Base-by-base conservation (phyloP, 2,329 filamentous ascomycete genomes). In the Volutella citrinella region DNA sequence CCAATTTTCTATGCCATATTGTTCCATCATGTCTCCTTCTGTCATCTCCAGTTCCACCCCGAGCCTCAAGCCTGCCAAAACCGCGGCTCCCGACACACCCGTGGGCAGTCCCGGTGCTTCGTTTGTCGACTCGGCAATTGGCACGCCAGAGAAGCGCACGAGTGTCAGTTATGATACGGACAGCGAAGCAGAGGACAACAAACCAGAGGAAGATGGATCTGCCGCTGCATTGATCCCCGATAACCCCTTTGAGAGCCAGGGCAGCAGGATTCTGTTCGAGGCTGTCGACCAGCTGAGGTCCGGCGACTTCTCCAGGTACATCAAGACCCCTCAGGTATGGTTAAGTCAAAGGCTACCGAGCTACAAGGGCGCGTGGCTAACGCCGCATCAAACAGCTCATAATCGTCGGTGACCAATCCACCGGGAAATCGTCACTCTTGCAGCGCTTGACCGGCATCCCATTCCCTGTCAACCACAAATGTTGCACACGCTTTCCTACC, bases 401-500 rank as follows among this genome's bases (percentile, higher is more conserved):
- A 3, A 60, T 65, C 18, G 58, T 64, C 0, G 61, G 62, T 3
- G 51, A 55, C 1, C 61, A 65, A 36, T 65, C 59, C 1, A 49
- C 57, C 4, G 61, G 61, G 4, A 65, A 65, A 16, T 65, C 62
- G 0, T 63, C 62, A 6, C 45, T 65, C 3, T 43, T 65, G 4
- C 56, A 57, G 28, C 61, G 54, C 14, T 37, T 65, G 31, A 63
- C 58, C 2, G 60, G 57, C 4, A 62, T 65, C 12, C 62, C 61
- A 0, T 65, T 65, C 20, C 57, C 56, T 1, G 52, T 59, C 1
- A 54, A 53, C 10, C 45, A 36, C 6, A 46, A 48, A 1, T 50
- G 55, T 13, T 65, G 62, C 30, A 65, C 61, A 26, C 55, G 61
- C 12, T 65, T 62, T 24, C 58, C 62, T 0, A 64, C 59, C 0